Conservation (phyloP, 805 yeast genomes). For the Hyphopichia homilentoma region DNA sequence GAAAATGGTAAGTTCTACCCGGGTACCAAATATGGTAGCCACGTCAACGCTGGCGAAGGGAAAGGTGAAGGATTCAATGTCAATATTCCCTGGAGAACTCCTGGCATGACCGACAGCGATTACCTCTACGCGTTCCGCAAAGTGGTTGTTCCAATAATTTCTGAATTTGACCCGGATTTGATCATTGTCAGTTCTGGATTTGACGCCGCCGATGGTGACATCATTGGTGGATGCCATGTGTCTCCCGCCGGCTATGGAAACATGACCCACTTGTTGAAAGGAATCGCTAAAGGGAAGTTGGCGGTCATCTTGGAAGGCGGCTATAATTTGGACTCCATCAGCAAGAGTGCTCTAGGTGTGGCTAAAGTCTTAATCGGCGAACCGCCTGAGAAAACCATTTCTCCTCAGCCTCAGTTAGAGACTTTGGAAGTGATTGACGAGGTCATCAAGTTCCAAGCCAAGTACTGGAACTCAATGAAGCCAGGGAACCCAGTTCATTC, state of each 20-base stretch:
- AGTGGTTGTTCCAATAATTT: conserved; percentile 81
- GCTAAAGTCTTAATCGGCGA: conserved; percentile 91
- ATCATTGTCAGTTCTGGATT: conserved; percentile 93
- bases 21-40: conserved; percentile 82
- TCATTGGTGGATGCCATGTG: conserved; percentile 94
- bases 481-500: conserved; percentile 53
- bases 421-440: conserved; percentile 78
- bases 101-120: conserved; percentile 94
- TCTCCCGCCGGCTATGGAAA: conserved; percentile 95
- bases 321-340: conserved; percentile 86
- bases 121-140: conserved; percentile 86
- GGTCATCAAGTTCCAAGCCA: conserved; percentile 75
- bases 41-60: conserved; percentile 79
- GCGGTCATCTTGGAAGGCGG: conserved; percentile 96
- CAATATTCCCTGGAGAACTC: conserved; percentile 90
- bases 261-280: conserved; percentile 88
- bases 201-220: conserved; percentile 98
- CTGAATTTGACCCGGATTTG: conserved; percentile 89
- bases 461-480: conserved; percentile 81
- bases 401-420: conserved; percentile 65
- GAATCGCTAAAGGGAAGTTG: conserved; percentile 81
- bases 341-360: conserved; percentile 86
- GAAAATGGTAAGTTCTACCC: conserved; percentile 93
- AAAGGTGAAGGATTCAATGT: conserved; percentile 83
- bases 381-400: conserved; percentile 79